A percentile compares a stretch with the other conserved stretches of the same genome.
phyloP scores from a whole-genome alignment of 176 grass and related monocot genomes.

The Oryza coarctata region DNA sequence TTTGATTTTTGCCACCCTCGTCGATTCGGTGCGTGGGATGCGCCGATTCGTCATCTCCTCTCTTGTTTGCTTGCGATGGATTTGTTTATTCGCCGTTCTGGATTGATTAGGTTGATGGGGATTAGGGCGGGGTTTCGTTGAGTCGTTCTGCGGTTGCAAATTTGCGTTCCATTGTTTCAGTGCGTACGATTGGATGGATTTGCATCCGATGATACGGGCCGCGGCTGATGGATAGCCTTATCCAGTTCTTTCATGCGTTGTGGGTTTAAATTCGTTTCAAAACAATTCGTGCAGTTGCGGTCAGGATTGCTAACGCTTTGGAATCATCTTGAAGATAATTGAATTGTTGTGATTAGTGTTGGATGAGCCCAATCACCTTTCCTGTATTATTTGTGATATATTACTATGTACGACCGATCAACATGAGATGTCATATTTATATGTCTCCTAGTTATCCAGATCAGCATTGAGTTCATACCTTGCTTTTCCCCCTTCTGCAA shows the following conservation, averaged over 20 bases:
- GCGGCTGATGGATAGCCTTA: background rate
- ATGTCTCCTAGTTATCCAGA: background rate
- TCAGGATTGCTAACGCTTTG: background rate
- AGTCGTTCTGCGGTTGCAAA: background rate
- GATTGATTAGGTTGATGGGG: background rate
- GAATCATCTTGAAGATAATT: background rate
- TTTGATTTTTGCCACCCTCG: background rate
- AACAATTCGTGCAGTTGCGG: too few relatives aligned
- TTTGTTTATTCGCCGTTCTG: background rate
- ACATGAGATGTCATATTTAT: background rate
- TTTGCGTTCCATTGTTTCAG: background rate
- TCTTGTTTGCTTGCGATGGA: background rate
- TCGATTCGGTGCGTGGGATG: background rate
- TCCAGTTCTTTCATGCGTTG: background rate
- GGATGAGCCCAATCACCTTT: background rate
- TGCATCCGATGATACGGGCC: background rate
- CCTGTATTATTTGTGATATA: background rate
- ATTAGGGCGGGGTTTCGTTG: background rate
- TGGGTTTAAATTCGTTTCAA: too few relatives aligned
- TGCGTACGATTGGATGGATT: background rate
- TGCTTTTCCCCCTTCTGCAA: background rate
- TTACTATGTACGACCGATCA: background rate
- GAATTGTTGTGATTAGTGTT: background rate
- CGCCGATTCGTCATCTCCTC: background rate
- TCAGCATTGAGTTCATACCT: background rate